Percentiles rank a stretch among this genome's conserved stretches.
phyloP scores from a whole-genome alignment of 1,284 basidiomycete genomes.

The Psilocybe mexicana region DNA sequence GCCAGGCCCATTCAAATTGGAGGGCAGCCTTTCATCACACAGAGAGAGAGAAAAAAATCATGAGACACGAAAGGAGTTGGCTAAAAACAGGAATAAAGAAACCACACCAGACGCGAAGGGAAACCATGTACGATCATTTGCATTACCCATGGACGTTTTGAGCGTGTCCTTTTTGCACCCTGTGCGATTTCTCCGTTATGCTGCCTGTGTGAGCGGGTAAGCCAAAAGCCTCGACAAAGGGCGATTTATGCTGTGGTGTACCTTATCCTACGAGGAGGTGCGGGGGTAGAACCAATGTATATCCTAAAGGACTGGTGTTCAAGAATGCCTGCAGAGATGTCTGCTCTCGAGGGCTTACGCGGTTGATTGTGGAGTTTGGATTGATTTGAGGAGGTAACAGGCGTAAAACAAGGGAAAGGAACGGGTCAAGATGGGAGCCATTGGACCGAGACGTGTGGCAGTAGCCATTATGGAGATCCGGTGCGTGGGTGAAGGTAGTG shows the following conservation, averaged over 20 bases:
- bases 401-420: conserved; percentile 81
- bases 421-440: conserved; percentile 53
- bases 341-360: conserved; percentile 46
- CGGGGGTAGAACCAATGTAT: conserved; percentile 84
- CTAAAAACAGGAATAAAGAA: background rate
- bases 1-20: conserved; percentile 94
- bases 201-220: conserved; percentile 46
- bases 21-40: conserved; percentile 57
- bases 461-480: conserved; percentile 5
- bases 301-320: conserved; percentile 39
- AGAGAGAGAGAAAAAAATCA: background rate
- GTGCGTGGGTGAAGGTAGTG: background rate
- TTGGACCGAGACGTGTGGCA: conserved; percentile 22
- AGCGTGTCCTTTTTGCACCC: conserved; percentile 76
- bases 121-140: conserved; percentile 89
- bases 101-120: conserved; percentile 68
- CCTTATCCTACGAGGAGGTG: conserved; percentile 65
- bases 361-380: conserved; percentile 53
- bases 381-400: conserved; percentile 83
- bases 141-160: conserved; percentile 85
- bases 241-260: conserved; percentile 1
- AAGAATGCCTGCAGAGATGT: conserved; percentile 3
- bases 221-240: background rate
- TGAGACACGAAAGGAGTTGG: background rate
- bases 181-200: conserved; percentile 83